phyloP scores from a whole-genome alignment of 106 monocot species.

The Apostasia ramifera region DNA sequence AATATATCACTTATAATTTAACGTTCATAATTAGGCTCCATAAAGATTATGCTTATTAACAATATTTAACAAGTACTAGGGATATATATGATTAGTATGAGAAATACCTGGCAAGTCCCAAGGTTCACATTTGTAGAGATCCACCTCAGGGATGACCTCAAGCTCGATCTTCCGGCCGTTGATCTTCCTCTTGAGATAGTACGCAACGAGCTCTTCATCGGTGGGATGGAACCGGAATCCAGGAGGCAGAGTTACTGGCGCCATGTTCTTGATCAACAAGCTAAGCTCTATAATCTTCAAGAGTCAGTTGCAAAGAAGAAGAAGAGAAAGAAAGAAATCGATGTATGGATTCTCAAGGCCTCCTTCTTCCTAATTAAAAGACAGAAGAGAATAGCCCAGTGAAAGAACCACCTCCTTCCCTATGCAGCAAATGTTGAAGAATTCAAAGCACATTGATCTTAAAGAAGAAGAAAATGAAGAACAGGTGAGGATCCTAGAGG shows the following conservation, averaged over 20 bases:
- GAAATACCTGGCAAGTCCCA: constrained; percentile 25
- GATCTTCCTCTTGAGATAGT: constrained; percentile 22
- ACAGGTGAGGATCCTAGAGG: background rate
- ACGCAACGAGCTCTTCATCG: constrained; percentile 14
- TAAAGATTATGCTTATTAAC: constrained; percentile 4
- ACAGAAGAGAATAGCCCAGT: background rate
- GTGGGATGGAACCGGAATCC: background rate
- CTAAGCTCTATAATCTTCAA: background rate
- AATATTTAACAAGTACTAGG: background rate
- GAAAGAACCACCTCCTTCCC: background rate
- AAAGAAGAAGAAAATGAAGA: too few species aligned
- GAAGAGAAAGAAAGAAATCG: background rate
- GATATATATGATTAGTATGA: background rate
- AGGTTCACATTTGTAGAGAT: constrained; percentile 29
- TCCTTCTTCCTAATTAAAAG: background rate
- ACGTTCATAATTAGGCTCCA: background rate
- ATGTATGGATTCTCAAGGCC: constrained; percentile 2
- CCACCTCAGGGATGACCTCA: constrained; percentile 19
- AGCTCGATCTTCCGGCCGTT: constrained; percentile 18
- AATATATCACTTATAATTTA: too few species aligned
- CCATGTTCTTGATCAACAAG: background rate
- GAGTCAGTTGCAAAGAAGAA: background rate
- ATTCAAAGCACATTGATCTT: background rate
- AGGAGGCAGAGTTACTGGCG: constrained; percentile 15
- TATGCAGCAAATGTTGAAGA: background rate